Evolutionary conservation across 768 basidiomycete genomes (phyloP), one percentile per base, ranked within the genome.

Genomic region (Tylopilus subfusipes): DNA sequence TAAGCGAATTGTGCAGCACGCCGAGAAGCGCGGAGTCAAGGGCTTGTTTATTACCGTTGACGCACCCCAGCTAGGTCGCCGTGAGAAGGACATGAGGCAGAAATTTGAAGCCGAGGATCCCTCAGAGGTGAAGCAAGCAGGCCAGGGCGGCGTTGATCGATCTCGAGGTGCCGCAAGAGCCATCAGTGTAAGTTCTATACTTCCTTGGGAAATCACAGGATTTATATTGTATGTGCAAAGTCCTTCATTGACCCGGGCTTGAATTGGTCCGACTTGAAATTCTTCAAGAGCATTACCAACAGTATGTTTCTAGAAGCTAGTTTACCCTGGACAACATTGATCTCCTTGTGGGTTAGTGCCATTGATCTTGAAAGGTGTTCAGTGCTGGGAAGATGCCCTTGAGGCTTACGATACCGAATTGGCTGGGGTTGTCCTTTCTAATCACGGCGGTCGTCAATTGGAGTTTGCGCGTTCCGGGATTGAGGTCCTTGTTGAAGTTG

Each of bases 11-110:
- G 90, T 98, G 0, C 83, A 90, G 62, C 91, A 96, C 59, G 97
- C 97, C 1, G 93, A 95, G 71, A 75, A 79, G 58, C 83, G 93
- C 25, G 96, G 96, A 2, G 82, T 99, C 66, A 95, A 93, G 69
- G 96, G 81, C 4, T 75, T 98, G 13, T 98, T 98, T 72, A 97
- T 98, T 68, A 98, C 96, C 0, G 96, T 98, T 25, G 96, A 98
- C 73, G 96, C 96, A 0, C 96, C 96, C 7, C 94, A 97, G 61
- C 84, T 98, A 11, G 96, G 96, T 42, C 82, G 94, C 13, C 81
- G 95, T 55, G 94, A 96, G 69, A 94, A 95, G 55, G 96, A 98
- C 66, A 98, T 98, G 94, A 80, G 96, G 24, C 89, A 89, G 84
- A 96, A 93, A 67, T 98, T 98, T 56, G 91, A 89, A 36, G 93